phyloP scores from a whole-genome alignment of 176 grass and related monocot species.

The Oryza punctata region DNA sequence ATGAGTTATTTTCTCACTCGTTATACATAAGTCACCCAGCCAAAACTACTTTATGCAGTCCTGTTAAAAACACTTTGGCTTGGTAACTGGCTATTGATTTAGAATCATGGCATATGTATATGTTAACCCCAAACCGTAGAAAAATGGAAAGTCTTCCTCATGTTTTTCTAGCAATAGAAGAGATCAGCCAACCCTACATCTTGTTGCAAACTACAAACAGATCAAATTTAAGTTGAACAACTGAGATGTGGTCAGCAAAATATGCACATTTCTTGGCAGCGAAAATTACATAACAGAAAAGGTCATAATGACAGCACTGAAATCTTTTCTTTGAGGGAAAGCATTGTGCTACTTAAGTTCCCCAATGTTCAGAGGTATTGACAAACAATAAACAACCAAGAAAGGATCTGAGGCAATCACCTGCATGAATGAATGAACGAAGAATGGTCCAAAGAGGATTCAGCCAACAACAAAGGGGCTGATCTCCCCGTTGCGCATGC shows the following conservation, averaged over 20 bases:
- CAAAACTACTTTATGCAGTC: neutral
- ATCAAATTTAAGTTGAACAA: neutral
- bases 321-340: neutral
- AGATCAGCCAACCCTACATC: neutral
- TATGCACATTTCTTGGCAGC: neutral
- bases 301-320: neutral
- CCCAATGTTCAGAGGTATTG: neutral
- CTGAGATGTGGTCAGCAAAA: neutral
- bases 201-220: neutral
- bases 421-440: slow-evolving; percentile 15
- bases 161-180: neutral
- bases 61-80: neutral
- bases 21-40: too few species aligned
- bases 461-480: slow-evolving; percentile 65
- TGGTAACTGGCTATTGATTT: neutral
- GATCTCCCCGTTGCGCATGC: slow-evolving; percentile 59
- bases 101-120: neutral
- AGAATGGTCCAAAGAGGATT: slow-evolving; percentile 19
- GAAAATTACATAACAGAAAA: neutral
- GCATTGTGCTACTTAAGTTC: neutral
- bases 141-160: too few species aligned
- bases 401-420: neutral
- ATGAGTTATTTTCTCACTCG: neutral
- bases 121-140: too few species aligned
- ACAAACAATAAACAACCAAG: neutral